Evolutionary conservation across 2,329 filamentous ascomycete genomes (phyloP).

Genomic region (Fusarium praegraminearum): DNA sequence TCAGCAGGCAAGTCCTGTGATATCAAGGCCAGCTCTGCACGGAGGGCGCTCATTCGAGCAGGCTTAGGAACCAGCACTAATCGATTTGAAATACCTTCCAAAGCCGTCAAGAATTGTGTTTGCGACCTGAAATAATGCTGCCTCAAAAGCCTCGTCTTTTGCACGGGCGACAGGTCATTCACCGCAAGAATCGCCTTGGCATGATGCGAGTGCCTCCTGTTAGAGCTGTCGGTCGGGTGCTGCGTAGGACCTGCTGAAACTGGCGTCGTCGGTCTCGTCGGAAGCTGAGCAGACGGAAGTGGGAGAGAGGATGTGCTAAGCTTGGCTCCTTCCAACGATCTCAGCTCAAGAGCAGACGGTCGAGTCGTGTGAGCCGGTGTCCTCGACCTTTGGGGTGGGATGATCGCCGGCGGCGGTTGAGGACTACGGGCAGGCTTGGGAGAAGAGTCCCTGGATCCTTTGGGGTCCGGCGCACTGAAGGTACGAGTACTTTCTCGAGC

Average conservation of each 20-base stretch:
- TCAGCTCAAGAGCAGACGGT: conserved; percentile 64
- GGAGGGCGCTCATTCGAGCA: conserved; percentile 81
- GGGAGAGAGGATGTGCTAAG: conserved; percentile 77
- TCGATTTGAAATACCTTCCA: conserved; percentile 88
- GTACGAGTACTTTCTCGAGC: conserved; percentile 59
- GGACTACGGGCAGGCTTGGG: conserved; percentile 47
- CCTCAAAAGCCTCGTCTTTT: conserved; percentile 78
- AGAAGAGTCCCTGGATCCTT: conserved; percentile 46
- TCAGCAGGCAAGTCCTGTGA: conserved; percentile 85
- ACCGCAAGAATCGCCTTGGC: conserved; percentile 68
- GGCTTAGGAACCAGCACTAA: conserved; percentile 84
- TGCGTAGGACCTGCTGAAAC: conserved; percentile 64
- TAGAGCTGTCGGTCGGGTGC: conserved; percentile 62
- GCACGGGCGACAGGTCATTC: conserved; percentile 70
- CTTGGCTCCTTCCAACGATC: conserved; percentile 70
- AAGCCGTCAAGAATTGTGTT: conserved; percentile 82
- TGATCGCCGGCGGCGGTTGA: conserved; percentile 32
- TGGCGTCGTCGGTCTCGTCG: conserved; percentile 68
- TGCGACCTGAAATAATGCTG: conserved; percentile 88
- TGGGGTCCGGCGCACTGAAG: conserved; percentile 59
- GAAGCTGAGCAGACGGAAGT: conserved; percentile 67
- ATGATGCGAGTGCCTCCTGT: conserved; percentile 71
- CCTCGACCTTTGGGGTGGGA: conserved; percentile 47
- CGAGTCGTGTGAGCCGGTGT: conserved; percentile 56
- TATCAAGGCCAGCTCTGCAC: conserved; percentile 84